Conservation (phyloP, 768 basidiomycete genomes). For the Hirschioporus abietinus region DNA sequence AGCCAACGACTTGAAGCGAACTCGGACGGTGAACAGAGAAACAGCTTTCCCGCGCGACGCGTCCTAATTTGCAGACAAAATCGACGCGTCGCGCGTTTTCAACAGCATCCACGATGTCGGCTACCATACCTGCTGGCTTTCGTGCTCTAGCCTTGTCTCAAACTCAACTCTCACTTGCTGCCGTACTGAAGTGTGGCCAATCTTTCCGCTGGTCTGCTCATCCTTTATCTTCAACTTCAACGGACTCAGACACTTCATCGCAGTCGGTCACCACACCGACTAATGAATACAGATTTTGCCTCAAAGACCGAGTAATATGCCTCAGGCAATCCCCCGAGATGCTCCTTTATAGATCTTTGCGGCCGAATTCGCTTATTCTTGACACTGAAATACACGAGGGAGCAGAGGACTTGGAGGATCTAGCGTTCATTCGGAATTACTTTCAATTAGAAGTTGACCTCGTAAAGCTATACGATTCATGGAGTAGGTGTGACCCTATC, state of each 20-base stretch:
- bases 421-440: conserved; percentile 77
- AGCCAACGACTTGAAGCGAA: too few relatives aligned
- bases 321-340: conserved; percentile 65
- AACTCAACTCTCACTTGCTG: conserved; percentile 70
- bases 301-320: conserved; percentile 80
- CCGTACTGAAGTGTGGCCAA: conserved; percentile 79
- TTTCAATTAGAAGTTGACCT: conserved; percentile 84
- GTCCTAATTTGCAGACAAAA: not conserved
- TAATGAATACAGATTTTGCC: conserved; percentile 76
- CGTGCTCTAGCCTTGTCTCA: conserved; percentile 53
- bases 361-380: conserved; percentile 33
- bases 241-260: conserved; percentile 13
- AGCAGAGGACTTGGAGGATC: conserved; percentile 53
- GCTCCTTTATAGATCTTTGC: conserved; percentile 68
- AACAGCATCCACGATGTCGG: conserved; percentile 16
- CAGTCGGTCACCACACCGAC: conserved; percentile 17
- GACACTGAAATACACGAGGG: conserved; percentile 29
- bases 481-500: conserved; percentile 69
- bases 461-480: conserved; percentile 62
- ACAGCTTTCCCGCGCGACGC: not conserved
- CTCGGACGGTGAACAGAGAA: not conserved
- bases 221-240: conserved; percentile 27
- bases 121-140: conserved; percentile 39
- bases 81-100: conserved; percentile 9
- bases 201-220: conserved; percentile 76